phyloP scores from a whole-genome alignment of 1,284 basidiomycete species.

The Apiotrichum montevideense region DNA sequence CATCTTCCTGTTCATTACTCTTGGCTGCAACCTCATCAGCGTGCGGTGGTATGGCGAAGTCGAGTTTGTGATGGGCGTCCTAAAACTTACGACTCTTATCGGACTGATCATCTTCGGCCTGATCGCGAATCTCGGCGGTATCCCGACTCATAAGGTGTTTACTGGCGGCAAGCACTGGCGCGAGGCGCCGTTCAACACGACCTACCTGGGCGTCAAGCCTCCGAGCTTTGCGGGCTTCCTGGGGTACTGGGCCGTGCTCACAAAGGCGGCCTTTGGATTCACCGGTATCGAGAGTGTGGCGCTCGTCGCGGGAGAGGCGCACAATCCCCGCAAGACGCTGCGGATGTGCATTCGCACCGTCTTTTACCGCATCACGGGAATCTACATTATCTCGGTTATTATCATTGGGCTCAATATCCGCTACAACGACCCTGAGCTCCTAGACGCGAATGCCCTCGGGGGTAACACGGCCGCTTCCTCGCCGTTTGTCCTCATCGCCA shows the following conservation, averaged over 20 bases:
- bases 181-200: conserved; percentile 21
- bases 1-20: conserved; percentile 10
- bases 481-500: conserved; percentile 67
- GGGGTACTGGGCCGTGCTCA: conserved; percentile 56
- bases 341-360: conserved; percentile 55
- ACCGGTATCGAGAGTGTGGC: conserved; percentile 45
- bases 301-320: conserved; percentile 46
- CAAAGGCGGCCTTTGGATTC: conserved; percentile 28
- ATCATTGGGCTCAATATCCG: conserved; percentile 33
- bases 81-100: conserved; percentile 9
- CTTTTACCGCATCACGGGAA: conserved; percentile 59
- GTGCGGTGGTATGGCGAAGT: conserved; percentile 36
- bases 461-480: conserved; percentile 62
- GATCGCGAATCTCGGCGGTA: conserved; percentile 66
- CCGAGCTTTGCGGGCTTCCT: conserved; percentile 48
- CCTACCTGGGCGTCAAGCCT: conserved; percentile 13
- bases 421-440: conserved; percentile 37
- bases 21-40: conserved; percentile 7
- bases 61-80: conserved; percentile 24
- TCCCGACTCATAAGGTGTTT: conserved; percentile 52
- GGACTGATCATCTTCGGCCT: conserved; percentile 56
- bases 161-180: conserved; percentile 22
- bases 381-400: conserved; percentile 51
- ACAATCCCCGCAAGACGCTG: conserved; percentile 63
- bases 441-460: conserved; percentile 50